Base-by-base conservation (phyloP, 352 stramenopile genomes). In the Globisporangium spiculum region DNA sequence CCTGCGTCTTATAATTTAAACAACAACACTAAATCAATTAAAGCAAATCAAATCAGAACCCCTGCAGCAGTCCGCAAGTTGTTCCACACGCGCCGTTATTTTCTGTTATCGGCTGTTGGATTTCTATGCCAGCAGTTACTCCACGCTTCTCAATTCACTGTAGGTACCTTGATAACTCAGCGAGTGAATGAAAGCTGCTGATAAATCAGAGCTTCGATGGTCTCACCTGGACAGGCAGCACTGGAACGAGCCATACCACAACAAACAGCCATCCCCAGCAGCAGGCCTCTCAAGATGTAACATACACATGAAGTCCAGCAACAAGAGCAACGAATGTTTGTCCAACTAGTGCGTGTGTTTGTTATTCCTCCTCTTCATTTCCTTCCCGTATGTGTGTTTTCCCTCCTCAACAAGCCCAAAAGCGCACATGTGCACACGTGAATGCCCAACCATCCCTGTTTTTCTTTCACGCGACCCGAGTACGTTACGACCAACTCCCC, bases 341-440 rank as follows among this genome's bases (percentile, higher is more conserved):
- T 57, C 52, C 53, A 59, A 36, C 10, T 30, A 12, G 7, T 50
- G 32, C 50, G 55, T 22, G n/a, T 54, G 27, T 48, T 53, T 54
- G 46, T 55, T 48, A 44, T 46, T 63, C 41, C 54, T 69, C 64
- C 56, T 44, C 64, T 41, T 58, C 56, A 57, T 69, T 63, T 69
- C 56, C 64, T 63, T 56, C 54, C 44, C 56, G 14, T 52, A 52
- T 52, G 2, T 60, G 34, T 22, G 36, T 41, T 41, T 50, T 24
- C 54, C 44, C 20, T 27, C 18, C 27, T 56, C 22, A 14, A 38
- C 36, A 36, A 27, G 55, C 26, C 18, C 38, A 54, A 34, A 59
- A 59, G 53, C 26, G 24, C 53, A 24, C 53, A 18, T 24, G 6
- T 54, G 5, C 34, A 50, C 46, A 12, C 53, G 63, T 64, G 22